Evolutionary conservation across 2,329 filamentous ascomycete species (phyloP).

Genomic region (Colletotrichum cereale): DNA sequence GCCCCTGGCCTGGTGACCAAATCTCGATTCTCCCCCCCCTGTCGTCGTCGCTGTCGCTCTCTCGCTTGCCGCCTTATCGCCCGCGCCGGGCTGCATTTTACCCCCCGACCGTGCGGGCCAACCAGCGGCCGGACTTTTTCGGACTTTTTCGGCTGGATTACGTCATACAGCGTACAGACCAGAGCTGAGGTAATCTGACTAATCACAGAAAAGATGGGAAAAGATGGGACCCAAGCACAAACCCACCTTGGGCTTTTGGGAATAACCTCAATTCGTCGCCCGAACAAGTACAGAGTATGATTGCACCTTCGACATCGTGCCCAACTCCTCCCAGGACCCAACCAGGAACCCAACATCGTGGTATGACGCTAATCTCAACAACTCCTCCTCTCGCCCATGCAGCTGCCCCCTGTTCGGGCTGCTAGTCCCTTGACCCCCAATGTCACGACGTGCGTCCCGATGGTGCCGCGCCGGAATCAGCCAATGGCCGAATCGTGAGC

Average conservation of each 20-base stretch:
- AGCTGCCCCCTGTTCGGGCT: neutral
- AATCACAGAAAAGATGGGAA: too few relatives aligned
- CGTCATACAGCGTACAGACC: constrained; percentile 3
- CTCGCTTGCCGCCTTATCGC: constrained; percentile 18
- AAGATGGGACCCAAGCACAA: too few relatives aligned
- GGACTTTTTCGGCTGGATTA: neutral
- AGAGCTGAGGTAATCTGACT: too few relatives aligned
- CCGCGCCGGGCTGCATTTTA: constrained; percentile 6
- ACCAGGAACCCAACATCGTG: neutral
- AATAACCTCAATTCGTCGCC: constrained; percentile 15
- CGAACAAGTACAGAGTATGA: too few relatives aligned
- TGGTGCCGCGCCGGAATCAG: constrained; percentile 17
- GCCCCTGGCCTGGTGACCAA: constrained; percentile 10
- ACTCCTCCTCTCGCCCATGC: neutral
- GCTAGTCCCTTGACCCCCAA: neutral
- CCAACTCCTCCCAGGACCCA: neutral
- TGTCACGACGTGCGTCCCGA: too few relatives aligned
- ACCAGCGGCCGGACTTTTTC: neutral
- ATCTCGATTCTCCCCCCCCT: neutral
- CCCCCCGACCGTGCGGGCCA: constrained; percentile 10
- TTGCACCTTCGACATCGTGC: neutral
- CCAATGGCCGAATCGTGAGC: constrained; percentile 12
- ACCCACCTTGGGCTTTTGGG: neutral
- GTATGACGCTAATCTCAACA: neutral
- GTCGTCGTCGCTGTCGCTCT: neutral